Evolutionary conservation across 148 eudicot species (phyloP), one percentile per base, ranked within the genome.

Genomic region (Rhododendron henanense): DNA sequence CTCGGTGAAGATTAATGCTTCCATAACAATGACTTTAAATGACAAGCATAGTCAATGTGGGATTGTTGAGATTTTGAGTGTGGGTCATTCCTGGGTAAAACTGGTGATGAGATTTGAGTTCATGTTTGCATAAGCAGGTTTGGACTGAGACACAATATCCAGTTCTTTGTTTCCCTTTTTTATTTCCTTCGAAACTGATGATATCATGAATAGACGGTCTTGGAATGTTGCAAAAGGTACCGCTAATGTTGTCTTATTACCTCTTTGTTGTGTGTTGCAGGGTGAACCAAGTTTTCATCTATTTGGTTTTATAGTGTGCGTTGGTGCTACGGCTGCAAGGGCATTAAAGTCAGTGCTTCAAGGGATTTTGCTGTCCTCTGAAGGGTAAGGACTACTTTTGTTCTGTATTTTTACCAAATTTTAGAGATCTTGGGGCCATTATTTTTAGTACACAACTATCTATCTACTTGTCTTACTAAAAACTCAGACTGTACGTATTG

Each of bases 311-410:
- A 86, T 96, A 78, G 93, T 96, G 92, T 96, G 99, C 80, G 18
- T 96, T 84, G 94, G 94, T 83, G 99, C 99, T 44, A 96, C 99
- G 28, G 99, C 99, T 89, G 99, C 99, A 35, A 90, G 99, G 89
- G 99, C 98, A 76, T 89, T 96, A 61, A 96, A 94, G 84, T 91
- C 98, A 0, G 98, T 94, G 11, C 92, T 96, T 85, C 96, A 93
- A 86, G 98, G 98, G 86, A 94, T 96, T 84, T 90, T 96, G 90
- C 90, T 96, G 23, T 92, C 98, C 31, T 93, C 98, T n/a, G 98
- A 96, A 89, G 96, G 91, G 98, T 96, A 94, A 86, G 80, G 28
- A 51, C 47, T 45, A 10, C 50, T 71, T 31, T 48, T 86, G 47
- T 78, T 57, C 25, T n/a, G 7, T 82, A 18, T 33, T 53, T 55